Evolutionary conservation across 2,329 filamentous ascomycete genomes (phyloP).

Genomic region (Epichloe uncinata): DNA sequence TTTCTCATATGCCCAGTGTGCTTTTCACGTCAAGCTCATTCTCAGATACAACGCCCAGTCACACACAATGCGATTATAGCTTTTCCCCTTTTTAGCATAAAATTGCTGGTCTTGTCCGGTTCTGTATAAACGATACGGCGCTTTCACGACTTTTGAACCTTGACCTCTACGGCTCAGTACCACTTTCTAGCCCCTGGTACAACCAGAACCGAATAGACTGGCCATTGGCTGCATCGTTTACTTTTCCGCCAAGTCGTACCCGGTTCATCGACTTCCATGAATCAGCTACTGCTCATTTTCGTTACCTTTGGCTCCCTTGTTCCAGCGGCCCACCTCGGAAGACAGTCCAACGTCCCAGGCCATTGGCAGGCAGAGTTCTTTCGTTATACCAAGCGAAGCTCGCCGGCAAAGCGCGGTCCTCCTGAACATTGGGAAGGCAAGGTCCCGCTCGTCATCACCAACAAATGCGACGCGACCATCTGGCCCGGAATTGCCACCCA

Average conservation of each 20-base stretch:
- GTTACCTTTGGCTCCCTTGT: constrained; percentile 12
- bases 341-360: constrained; percentile 7
- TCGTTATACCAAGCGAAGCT: constrained; percentile 12
- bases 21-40: neutral
- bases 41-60: neutral
- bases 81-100: neutral
- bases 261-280: constrained; percentile 8
- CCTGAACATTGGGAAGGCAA: constrained; percentile 22
- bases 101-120: neutral
- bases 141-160: neutral
- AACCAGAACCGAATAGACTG: neutral
- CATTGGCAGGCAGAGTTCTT: constrained; percentile 17
- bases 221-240: neutral
- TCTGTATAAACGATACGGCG: neutral
- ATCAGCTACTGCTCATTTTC: constrained; percentile 10
- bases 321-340: constrained; percentile 7
- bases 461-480: constrained; percentile 56
- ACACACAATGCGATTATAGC: neutral
- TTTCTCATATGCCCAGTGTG: neutral
- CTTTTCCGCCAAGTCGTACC: neutral
- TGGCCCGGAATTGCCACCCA: constrained; percentile 69
- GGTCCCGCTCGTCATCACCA: constrained; percentile 54
- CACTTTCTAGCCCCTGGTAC: neutral
- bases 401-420: constrained; percentile 17
- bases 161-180: neutral